A percentile compares a stretch with the other conserved stretches of the same genome.
These are phyloP conservation scores for Colletotrichum caudatum DNA, from an alignment of 2,329 filamentous ascomycete species.

Conservation along the genomic window DNA sequence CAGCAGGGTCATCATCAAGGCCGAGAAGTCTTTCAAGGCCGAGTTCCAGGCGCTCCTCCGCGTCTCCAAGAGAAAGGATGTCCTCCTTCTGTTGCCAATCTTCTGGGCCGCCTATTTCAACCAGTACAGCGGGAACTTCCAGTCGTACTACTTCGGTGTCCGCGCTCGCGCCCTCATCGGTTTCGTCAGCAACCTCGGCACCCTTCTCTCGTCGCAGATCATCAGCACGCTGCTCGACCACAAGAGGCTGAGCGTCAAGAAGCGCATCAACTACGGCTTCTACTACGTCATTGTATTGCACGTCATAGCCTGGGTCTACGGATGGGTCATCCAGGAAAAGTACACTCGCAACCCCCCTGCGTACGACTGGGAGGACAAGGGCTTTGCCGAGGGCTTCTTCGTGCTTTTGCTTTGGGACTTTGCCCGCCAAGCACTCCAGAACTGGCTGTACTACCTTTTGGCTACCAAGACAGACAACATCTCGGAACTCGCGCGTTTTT, in stretches of 20 bases:
- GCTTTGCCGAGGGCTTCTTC: slow-evolving; percentile 61
- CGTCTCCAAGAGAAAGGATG: slow-evolving; percentile 42
- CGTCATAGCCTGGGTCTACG: slow-evolving; percentile 63
- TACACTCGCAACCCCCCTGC: slow-evolving; percentile 57
- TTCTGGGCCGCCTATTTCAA: slow-evolving; percentile 49
- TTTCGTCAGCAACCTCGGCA: slow-evolving; percentile 53
- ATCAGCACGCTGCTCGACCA: slow-evolving; percentile 61
- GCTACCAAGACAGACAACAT: slow-evolving; percentile 68
- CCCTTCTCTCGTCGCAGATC: slow-evolving; percentile 57
- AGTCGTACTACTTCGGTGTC: slow-evolving; percentile 55
- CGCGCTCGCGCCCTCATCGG: slow-evolving; percentile 61
- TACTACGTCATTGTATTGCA: slow-evolving; percentile 60
- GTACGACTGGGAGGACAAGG: slow-evolving; percentile 56
- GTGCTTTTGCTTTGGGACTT: slow-evolving; percentile 63
- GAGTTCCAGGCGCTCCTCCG: slow-evolving; percentile 46
- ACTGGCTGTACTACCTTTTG: slow-evolving; percentile 68
- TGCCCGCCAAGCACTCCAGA: slow-evolving; percentile 64
- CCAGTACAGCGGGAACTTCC: slow-evolving; percentile 59
- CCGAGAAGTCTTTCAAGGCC: slow-evolving; percentile 43
- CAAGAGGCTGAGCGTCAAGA: slow-evolving; percentile 51
- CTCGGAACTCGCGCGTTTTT: slow-evolving; percentile 60
- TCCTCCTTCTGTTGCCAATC: slow-evolving; percentile 44
- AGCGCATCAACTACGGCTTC: slow-evolving; percentile 57
- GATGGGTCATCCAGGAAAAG: slow-evolving; percentile 65
- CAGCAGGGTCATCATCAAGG: slow-evolving; percentile 45